Evolutionary conservation across 371 early-diverging fungal species (phyloP), one percentile per base, ranked within the genome.

Genomic region (Mucor sp.): DNA sequence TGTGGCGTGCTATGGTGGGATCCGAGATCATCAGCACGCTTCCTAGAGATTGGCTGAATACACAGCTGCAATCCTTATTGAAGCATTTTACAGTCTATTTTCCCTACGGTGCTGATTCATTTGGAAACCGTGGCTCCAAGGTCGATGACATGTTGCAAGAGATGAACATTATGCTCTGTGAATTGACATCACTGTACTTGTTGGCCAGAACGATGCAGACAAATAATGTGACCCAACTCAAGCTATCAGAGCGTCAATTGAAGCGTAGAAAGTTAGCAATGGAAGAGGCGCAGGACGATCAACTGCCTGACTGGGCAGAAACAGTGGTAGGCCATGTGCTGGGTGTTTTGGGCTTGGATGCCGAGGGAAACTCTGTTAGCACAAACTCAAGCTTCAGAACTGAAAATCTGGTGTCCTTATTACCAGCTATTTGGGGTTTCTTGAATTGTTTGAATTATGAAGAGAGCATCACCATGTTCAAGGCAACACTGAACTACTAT

Each of bases 141-240:
- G 86, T 82, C 8, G 87, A 89, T 28, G 73, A 81, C 9, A 66
- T 77, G 17, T 70, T 91, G 23, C 82, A 86, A 71, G 87, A 87
- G 12, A 89, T 91, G 87, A 93, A 91, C 63, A 85, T 88, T n/a
- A 80, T 77, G 32, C 81, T 87, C 9, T 90, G 92, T 65, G 91
- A 93, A 72, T 70, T 91, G 57, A 82, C 84, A 4, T 87, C 91
- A 0, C 64, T 90, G 33, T 89, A 82, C 37, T 41, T 87, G 59
- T 67, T 88, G 65, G 88, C 85, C 28, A 77, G 67, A 62, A 67
- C 71, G 4, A 57, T 63, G 57, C 71, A 71, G 60, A 27, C 25
- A 2, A 66, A 69, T 21, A 66, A 56, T 35, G 30, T 4, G 2
- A 32, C 27, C 1, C 48, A 17, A 15, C 56, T 44, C 37, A 60